Evolutionary conservation across 495 filamentous ascomycete genomes (phyloP).

Genomic region (Aspergillus cristatus): DNA sequence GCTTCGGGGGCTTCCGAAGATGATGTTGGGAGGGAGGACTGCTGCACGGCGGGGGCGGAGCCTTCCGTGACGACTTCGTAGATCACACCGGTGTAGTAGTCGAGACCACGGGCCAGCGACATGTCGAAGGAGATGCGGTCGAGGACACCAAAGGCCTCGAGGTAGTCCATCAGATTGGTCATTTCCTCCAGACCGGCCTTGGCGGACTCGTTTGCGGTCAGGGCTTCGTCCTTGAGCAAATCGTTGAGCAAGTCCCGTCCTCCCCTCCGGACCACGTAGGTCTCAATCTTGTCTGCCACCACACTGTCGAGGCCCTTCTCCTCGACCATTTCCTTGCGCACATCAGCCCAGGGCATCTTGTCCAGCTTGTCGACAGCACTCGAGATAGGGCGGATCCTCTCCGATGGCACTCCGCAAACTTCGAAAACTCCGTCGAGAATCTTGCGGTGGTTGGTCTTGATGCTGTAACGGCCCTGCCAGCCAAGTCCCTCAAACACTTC

Average conservation of each 20-base stretch:
- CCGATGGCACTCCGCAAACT: constrained; percentile 77
- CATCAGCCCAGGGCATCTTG: constrained; percentile 84
- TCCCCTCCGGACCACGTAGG: constrained; percentile 65
- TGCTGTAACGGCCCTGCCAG: constrained; percentile 62
- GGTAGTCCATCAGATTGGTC: constrained; percentile 69
- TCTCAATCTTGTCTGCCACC: constrained; percentile 78
- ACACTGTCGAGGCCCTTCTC: constrained; percentile 72
- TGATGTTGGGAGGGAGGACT: constrained; percentile 6
- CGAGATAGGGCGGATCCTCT: constrained; percentile 79
- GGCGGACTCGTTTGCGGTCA: constrained; percentile 59
- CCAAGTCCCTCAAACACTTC: constrained; percentile 80
- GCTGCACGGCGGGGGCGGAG: constrained; percentile 52
- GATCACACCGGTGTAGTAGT: constrained; percentile 93
- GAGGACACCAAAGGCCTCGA: constrained; percentile 63
- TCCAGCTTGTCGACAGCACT: constrained; percentile 94
- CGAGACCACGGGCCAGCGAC: constrained; percentile 73
- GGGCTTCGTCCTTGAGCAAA: constrained; percentile 51
- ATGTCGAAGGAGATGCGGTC: constrained; percentile 74
- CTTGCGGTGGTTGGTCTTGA: constrained; percentile 94
- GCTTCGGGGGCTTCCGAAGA: constrained; percentile 24
- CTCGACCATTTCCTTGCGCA: constrained; percentile 84
- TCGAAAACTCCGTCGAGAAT: constrained; percentile 89
- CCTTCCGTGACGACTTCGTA: constrained; percentile 86
- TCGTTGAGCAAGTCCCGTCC: constrained; percentile 57
- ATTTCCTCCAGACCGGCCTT: constrained; percentile 76